Base-by-base conservation (phyloP, 495 filamentous ascomycete species). In the Aspergillus avenaceus region DNA sequence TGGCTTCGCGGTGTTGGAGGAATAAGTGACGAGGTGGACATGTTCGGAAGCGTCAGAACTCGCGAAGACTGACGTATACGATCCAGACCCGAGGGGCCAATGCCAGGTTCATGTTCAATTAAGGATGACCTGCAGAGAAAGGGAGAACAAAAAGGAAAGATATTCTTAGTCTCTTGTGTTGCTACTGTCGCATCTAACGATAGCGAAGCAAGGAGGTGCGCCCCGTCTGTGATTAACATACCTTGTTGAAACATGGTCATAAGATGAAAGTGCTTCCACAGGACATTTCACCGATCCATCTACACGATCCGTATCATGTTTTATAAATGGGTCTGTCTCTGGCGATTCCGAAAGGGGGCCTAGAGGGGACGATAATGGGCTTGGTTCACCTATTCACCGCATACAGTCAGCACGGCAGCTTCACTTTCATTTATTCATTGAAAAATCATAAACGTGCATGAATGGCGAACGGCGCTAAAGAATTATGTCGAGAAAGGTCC, bases 1-100 rank as follows among this genome's bases (percentile, higher is more conserved):
- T 85, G 83, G 47, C 81, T 79, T 45, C 80, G 78, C 2, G 82
- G 57, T 8, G 71, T 60, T 22, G 64, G 50, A 29, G 67, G 61
- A 9, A 74, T 72, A 50, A 83, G 70, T 4, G 87, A 87, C 6
- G 82, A 73, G 23, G 78, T 77, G 21, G 84, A 83, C 31, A 85
- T 80, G 32, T 84, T 80, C 36, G 84, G 84, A 47, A 84, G 70
- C 37, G 85, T 87, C 47, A 84, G 79, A 40, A 77, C 80, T 63
- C 81, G 81, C 36, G 79, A 73, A 41, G 77, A 79, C 63, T 96
- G 91, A 52, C 93, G 87, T 68, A 97, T 97, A 57, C 93, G 86
- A 64, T 91, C 84, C 59, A 98, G 78, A 49, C 93, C 93, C 45
- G 91, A 92, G 25, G 72, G 70, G 42, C 78, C 78, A 37, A 84